Percentiles rank a stretch among this genome's conserved stretches.
These are phyloP conservation scores for Fusarium domesticum DNA, from an alignment of 2,329 filamentous ascomycete genomes.

Conservation along the genomic window DNA sequence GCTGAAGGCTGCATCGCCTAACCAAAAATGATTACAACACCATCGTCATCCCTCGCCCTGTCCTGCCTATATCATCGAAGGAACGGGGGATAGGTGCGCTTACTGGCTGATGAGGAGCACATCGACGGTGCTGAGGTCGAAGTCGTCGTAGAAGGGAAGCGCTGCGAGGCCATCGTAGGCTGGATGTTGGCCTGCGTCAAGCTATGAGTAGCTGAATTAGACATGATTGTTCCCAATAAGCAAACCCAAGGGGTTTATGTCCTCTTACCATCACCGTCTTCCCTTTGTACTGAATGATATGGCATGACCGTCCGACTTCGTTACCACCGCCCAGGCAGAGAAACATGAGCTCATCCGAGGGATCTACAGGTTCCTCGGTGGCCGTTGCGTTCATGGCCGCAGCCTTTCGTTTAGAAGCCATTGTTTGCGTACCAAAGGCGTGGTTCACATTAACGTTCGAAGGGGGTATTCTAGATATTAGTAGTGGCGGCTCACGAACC, in stretches of 20 bases:
- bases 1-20: slow-evolving; percentile 1
- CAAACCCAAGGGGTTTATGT: slow-evolving; percentile 1
- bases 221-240: slow-evolving; percentile 7
- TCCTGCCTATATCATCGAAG: slow-evolving; percentile 28
- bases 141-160: slow-evolving; percentile 97
- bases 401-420: slow-evolving; percentile 94
- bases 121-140: slow-evolving; percentile 95
- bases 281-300: slow-evolving; percentile 98
- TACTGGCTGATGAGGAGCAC: slow-evolving; percentile 99
- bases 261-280: slow-evolving; percentile 90
- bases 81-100: slow-evolving; percentile 42
- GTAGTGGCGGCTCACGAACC: slow-evolving; percentile 7
- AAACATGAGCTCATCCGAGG: slow-evolving; percentile 91
- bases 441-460: slow-evolving; percentile 19
- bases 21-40: slow-evolving; percentile 22
- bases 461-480: slow-evolving; percentile 14
- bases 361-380: slow-evolving; percentile 84
- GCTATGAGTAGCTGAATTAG: slow-evolving; percentile 48
- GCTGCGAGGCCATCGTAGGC: slow-evolving; percentile 92
- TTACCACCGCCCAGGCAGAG: slow-evolving; percentile 92
- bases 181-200: slow-evolving; percentile 95
- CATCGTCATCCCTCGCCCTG: slow-evolving; percentile 30
- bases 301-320: slow-evolving; percentile 94
- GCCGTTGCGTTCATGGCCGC: slow-evolving; percentile 64
- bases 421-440: slow-evolving; percentile 43